Evolutionary conservation across 345 rosid genomes (phyloP), one percentile per base, ranked within the genome.

Genomic region (Melaleuca alternifolia): DNA sequence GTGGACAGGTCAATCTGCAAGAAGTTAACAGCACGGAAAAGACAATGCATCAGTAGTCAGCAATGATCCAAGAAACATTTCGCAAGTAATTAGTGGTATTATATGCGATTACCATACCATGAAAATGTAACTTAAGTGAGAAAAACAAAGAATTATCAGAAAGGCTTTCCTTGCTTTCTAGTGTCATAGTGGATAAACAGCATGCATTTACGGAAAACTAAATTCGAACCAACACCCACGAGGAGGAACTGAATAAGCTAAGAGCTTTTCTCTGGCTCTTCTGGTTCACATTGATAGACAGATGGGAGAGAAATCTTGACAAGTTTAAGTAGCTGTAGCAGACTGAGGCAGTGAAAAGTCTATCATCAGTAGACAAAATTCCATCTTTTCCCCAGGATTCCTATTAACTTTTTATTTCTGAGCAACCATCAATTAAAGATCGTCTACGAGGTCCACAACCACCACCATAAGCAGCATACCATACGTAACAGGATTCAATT

Each of bases 1-100:
- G 98, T 93, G 88, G 90, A 92, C 92, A 96, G 90, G 93, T 98
- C 99, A 88, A 97, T 96, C 99, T 97, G 98, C 93, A 88, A 24
- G 51, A 83, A 85, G 59, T 33, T 28, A 4, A 21, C 71, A 33
- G 62, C 75, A n/a, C 79, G 15, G 71, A 61, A 44, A n/a, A 41
- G 51, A 90, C 28, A 82, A 48, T n/a, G 62, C 89, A 56, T 84
- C 71, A 85, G 90, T 88, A 52, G 71, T 83, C 81, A 87, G 33
- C 87, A 87, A 84, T 65, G 54, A 84, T 87, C 87, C 85, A 76
- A 77, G 33, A 37, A 12, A 82, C 33, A n/a, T 30, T 44, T 61
- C 86, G 15, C 50, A 37, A 71, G 28, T 53, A 30, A 24, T 26
- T 10, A 82, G 76, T 62, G 3, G 79, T 33, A 71, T 33, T 46